Percentiles rank a stretch among this genome's conserved stretches.
These are phyloP conservation scores for Miscanthus sacchariflorus DNA, from an alignment of 202 grass and related monocot genomes.

Conservation along the genomic window DNA sequence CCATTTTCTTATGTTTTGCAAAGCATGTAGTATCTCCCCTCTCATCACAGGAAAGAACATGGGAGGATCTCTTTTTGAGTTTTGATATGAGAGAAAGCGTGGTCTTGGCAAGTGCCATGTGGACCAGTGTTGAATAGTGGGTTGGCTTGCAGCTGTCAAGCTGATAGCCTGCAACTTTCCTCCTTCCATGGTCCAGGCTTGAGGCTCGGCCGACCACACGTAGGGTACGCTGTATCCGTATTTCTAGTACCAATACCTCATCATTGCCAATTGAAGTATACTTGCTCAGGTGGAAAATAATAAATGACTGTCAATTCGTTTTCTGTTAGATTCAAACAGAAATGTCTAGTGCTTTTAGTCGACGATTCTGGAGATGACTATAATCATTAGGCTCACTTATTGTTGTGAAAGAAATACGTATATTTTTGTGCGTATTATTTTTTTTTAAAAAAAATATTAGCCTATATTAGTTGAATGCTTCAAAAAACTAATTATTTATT, in stretches of 20 bases:
- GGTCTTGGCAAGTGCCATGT: slow-evolving; percentile 60
- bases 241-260: slow-evolving; percentile 46
- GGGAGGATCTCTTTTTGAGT: slow-evolving; percentile 56
- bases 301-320: slow-evolving; percentile 29
- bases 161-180: slow-evolving; percentile 44
- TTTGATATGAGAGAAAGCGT: slow-evolving; percentile 59
- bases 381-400: slow-evolving; percentile 34
- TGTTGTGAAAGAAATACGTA: background rate
- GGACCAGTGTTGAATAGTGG: slow-evolving; percentile 60
- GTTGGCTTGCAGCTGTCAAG: slow-evolving; percentile 66
- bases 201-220: slow-evolving; percentile 36
- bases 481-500: background rate
- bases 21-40: slow-evolving; percentile 51
- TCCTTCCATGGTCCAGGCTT: slow-evolving; percentile 39
- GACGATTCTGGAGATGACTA: slow-evolving; percentile 26
- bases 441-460: background rate
- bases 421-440: background rate
- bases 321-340: slow-evolving; percentile 35
- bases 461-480: background rate
- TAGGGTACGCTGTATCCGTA: slow-evolving; percentile 34
- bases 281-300: slow-evolving; percentile 30
- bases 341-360: slow-evolving; percentile 30
- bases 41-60: slow-evolving; percentile 29
- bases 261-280: slow-evolving; percentile 44
- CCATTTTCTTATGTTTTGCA: slow-evolving; percentile 58